Conservation (phyloP, 352 stramenopile species). For the Globisporangium cylindrosporum region DNA sequence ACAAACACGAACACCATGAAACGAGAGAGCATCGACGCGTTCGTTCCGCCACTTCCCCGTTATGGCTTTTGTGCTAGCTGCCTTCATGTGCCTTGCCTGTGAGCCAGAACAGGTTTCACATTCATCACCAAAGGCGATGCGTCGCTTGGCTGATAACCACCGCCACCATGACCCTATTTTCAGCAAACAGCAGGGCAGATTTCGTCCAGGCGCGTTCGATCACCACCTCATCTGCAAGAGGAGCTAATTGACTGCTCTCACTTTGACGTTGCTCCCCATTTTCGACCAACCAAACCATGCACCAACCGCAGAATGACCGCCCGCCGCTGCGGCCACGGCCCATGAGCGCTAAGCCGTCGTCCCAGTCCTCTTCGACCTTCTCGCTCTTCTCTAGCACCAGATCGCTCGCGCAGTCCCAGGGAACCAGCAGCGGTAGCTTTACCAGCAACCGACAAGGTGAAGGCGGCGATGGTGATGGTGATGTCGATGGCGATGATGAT, state of each 20-base stretch:
- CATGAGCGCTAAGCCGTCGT: slow-evolving; percentile 48
- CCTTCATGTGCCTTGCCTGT: not conserved
- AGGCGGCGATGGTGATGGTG: slow-evolving; percentile 36
- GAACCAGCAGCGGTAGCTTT: not conserved
- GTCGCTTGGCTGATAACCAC: not conserved
- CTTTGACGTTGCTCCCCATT: not conserved
- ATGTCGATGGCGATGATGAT: slow-evolving; percentile 18
- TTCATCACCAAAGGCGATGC: not conserved
- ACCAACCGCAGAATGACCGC: not conserved
- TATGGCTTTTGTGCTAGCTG: not conserved
- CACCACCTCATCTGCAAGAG: not conserved
- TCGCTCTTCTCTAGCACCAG: slow-evolving; percentile 1
- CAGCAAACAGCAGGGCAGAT: not conserved
- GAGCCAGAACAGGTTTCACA: not conserved
- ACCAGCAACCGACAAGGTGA: slow-evolving; percentile 11
- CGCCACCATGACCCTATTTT: not conserved
- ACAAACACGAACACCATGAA: not conserved
- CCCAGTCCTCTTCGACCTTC: not conserved
- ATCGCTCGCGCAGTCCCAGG: not conserved
- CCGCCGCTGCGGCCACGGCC: slow-evolving; percentile 29
- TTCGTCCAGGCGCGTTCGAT: not conserved
- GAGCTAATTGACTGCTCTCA: not conserved
- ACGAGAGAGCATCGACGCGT: not conserved
- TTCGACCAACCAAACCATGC: slow-evolving; percentile 5
- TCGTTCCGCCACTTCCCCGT: not conserved